A percentile compares a stretch with the other conserved stretches of the same genome.
Evolutionary conservation across 306 rosid species (phyloP).

Genomic region (Rubus idaeus): DNA sequence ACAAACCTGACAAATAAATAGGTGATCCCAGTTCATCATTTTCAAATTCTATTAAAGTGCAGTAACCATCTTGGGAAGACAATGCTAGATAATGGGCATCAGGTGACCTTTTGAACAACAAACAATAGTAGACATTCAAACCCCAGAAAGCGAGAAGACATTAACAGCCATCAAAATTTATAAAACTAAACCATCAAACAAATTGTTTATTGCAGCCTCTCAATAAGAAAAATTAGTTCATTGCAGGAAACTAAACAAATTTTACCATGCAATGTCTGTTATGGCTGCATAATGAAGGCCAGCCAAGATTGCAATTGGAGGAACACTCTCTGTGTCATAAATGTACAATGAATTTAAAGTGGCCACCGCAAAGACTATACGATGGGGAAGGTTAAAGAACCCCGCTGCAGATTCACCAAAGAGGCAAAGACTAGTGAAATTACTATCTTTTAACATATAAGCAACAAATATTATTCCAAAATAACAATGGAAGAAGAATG

Average conservation of each 20-base stretch:
- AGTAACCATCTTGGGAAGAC: slow-evolving; percentile 94
- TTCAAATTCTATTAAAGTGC: slow-evolving; percentile 86
- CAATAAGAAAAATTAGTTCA: not conserved
- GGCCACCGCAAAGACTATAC: slow-evolving; percentile 78
- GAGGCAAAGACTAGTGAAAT: slow-evolving; percentile 13
- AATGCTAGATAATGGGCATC: slow-evolving; percentile 77
- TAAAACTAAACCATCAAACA: slow-evolving; percentile 22
- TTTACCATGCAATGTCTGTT: slow-evolving; percentile 88
- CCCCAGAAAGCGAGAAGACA: slow-evolving; percentile 2
- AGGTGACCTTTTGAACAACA: slow-evolving; percentile 63
- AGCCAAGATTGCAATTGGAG: slow-evolving; percentile 74
- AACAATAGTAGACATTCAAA: slow-evolving; percentile 23
- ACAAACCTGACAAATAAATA: slow-evolving; percentile 47
- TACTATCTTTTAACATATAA: slow-evolving; percentile 11
- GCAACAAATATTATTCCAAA: not conserved
- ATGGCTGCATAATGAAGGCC: slow-evolving; percentile 95
- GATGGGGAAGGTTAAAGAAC: slow-evolving; percentile 83
- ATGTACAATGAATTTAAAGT: slow-evolving; percentile 85
- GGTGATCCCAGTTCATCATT: slow-evolving; percentile 78
- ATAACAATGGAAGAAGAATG: slow-evolving; percentile 17
- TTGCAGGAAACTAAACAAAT: slow-evolving; percentile 11
- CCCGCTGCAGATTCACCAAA: slow-evolving; percentile 54
- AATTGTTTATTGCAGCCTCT: not conserved
- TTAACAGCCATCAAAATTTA: not conserved
- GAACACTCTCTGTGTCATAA: slow-evolving; percentile 75